Evolutionary conservation across 1,284 basidiomycete species (phyloP), one percentile per base, ranked within the genome.

Genomic region (Tilletia walkeri): DNA sequence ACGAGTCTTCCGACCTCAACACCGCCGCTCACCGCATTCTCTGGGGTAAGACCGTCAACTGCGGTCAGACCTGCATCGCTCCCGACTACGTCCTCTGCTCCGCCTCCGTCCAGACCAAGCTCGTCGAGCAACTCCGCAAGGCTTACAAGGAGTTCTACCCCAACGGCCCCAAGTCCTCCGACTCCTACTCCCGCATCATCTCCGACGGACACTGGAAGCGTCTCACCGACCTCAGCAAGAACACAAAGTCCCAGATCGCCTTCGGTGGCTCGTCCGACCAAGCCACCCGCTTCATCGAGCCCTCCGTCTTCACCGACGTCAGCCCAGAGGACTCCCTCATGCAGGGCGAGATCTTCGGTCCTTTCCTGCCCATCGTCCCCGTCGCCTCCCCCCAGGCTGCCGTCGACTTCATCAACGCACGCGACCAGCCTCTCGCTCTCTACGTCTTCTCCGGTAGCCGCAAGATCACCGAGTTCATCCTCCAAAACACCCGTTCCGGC

Each of bases 21-120:
- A 85, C 84, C 72, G 82, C 84, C 20, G 85, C 84, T 18, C 81
- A 80, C 70, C 87, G 91, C 16, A 86, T 92, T 65, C 85, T 94
- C 48, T 93, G 92, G 89, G 92, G 92, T 67, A 94, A 93, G 84
- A 84, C 88, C 36, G 85, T 88, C 68, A 93, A 92, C 78, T 75
- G 80, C 24, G 85, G 84, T 20, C 85, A 86, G 79, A 86, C 89
- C 14, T 90, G 89, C 83, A 88, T 91, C 48, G 86, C 87, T 2
- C 88, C 89, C 0, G 88, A 95, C 82, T 90, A 95, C 82, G 85
- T 93, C 4, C 88, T 95, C 41, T 88, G 92, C 30, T 88, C 88
- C 3, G 87, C 87, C 61, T 86, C 87, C 14, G 86, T 88, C 71
- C 89, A 91, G 74, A 89, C 90, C 66, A 86, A 85, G 61, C 86